Conservation (phyloP, 768 basidiomycete genomes). For the Paxillus involutus region DNA sequence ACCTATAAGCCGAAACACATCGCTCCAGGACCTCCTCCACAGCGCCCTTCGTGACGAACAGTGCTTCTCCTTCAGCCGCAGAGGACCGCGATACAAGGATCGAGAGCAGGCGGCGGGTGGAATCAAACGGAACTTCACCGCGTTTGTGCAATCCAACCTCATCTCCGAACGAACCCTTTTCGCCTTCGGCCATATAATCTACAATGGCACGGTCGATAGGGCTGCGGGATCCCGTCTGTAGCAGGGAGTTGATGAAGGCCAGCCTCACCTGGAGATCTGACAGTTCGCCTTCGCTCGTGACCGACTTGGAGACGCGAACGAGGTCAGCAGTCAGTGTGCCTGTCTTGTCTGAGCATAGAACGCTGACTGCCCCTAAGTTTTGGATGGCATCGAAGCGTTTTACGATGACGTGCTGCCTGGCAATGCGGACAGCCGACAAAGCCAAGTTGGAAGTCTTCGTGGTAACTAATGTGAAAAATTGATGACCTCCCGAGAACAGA, state of each 20-base stretch:
- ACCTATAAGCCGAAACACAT: conserved; percentile 21
- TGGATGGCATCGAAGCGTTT: conserved; percentile 64
- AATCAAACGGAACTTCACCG: conserved; percentile 37
- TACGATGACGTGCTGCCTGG: conserved; percentile 58
- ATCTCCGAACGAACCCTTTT: conserved; percentile 10
- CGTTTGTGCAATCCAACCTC: conserved; percentile 28
- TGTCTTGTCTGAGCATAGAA: conserved; percentile 65
- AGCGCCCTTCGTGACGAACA: conserved; percentile 31
- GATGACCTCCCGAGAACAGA: background rate
- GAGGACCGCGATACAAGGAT: conserved; percentile 30
- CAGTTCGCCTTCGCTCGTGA: conserved; percentile 18
- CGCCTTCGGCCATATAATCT: conserved; percentile 20
- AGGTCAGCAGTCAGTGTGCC: conserved; percentile 51
- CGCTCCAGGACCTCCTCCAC: conserved; percentile 34
- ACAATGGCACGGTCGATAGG: conserved; percentile 35
- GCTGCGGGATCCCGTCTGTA: conserved; percentile 37
- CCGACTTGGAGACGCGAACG: conserved; percentile 37
- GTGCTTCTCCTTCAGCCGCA: conserved; percentile 13
- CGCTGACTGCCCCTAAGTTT: conserved; percentile 54
- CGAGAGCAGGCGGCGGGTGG: conserved; percentile 35
- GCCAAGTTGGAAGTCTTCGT: conserved; percentile 60
- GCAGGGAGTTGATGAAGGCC: conserved; percentile 31
- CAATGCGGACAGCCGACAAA: conserved; percentile 54
- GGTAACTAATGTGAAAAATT: conserved; percentile 26
- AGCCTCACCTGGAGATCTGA: conserved; percentile 26